Percentiles rank a stretch among this genome's conserved stretches.
These are phyloP conservation scores for Cardamine resedifolia DNA, from an alignment of 345 rosid species.

Conservation along the genomic window DNA sequence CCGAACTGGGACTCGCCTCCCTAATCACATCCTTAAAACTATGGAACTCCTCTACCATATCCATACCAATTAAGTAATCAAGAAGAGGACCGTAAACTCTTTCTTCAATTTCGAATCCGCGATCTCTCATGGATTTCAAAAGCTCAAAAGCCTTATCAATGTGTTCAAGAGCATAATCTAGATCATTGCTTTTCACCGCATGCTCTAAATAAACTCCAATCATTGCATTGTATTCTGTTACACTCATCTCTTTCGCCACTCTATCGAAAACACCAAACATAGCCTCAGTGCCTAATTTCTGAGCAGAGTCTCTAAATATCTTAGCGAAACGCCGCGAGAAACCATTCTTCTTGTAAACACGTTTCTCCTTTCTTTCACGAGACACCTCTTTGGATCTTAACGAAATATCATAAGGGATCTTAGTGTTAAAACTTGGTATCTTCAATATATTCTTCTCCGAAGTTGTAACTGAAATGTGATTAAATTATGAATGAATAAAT, in stretches of 20 bases:
- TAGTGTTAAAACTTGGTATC: conserved; percentile 44
- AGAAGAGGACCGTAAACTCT: conserved; percentile 66
- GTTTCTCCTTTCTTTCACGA: conserved; percentile 62
- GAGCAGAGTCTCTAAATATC: conserved; percentile 42
- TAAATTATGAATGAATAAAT: not conserved
- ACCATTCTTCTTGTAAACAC: conserved; percentile 44
- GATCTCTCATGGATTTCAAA: conserved; percentile 61
- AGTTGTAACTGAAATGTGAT: conserved; percentile 23
- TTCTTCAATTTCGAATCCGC: conserved; percentile 62
- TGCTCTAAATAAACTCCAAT: conserved; percentile 51
- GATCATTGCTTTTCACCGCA: conserved; percentile 49
- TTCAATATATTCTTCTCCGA: conserved; percentile 18
- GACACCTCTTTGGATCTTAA: conserved; percentile 45
- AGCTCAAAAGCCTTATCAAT: conserved; percentile 47
- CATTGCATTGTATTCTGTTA: conserved; percentile 61
- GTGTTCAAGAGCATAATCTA: conserved; percentile 46
- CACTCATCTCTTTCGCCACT: conserved; percentile 63
- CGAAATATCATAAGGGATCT: conserved; percentile 24
- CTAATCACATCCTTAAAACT: conserved; percentile 40
- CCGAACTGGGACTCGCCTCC: conserved; percentile 41
- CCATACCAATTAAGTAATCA: conserved; percentile 58
- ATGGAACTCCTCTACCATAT: conserved; percentile 65
- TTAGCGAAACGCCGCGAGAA: conserved; percentile 40
- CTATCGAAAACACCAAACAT: conserved; percentile 46
- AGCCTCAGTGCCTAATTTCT: conserved; percentile 55